Conservation (phyloP, 768 basidiomycete genomes). For the Boletus vermiculosoides region DNA sequence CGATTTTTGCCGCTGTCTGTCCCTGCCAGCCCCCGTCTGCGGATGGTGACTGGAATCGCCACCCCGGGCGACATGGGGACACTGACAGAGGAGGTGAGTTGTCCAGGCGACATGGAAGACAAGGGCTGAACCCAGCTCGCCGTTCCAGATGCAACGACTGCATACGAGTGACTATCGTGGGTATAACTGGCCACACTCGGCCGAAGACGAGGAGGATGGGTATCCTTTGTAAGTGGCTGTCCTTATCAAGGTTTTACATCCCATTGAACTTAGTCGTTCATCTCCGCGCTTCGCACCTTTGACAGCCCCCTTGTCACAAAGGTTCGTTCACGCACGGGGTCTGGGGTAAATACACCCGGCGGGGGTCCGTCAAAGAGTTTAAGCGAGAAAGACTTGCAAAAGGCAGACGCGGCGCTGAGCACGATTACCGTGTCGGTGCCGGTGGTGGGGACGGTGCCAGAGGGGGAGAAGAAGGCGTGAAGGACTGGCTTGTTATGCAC, state of each 20-base stretch:
- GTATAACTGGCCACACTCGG: constrained; percentile 53
- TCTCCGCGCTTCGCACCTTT: neutral
- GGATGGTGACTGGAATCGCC: constrained; percentile 67
- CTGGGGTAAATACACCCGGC: constrained; percentile 83
- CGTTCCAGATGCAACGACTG: constrained; percentile 75
- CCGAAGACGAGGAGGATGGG: constrained; percentile 85
- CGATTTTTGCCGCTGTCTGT: constrained; percentile 70
- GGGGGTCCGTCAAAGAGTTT: constrained; percentile 76
- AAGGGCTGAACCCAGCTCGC: neutral
- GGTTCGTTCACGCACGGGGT: constrained; percentile 78
- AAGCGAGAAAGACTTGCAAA: constrained; percentile 82
- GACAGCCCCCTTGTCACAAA: constrained; percentile 85
- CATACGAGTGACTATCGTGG: constrained; percentile 80
- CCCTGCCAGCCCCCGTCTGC: constrained; percentile 85
- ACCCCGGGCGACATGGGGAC: constrained; percentile 95
- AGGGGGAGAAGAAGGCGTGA: neutral
- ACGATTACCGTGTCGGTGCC: constrained; percentile 3
- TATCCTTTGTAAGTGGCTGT: constrained; percentile 74
- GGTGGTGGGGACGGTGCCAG: neutral
- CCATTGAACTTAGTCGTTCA: constrained; percentile 1
- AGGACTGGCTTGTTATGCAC: neutral
- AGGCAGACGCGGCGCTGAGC: constrained; percentile 82
- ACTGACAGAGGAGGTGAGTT: constrained; percentile 73
- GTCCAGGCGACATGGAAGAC: neutral
- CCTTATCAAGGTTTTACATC: constrained; percentile 15